Evolutionary conservation across 1,284 basidiomycete genomes (phyloP).

Genomic region (Rhodotorula mucilaginosa): DNA sequence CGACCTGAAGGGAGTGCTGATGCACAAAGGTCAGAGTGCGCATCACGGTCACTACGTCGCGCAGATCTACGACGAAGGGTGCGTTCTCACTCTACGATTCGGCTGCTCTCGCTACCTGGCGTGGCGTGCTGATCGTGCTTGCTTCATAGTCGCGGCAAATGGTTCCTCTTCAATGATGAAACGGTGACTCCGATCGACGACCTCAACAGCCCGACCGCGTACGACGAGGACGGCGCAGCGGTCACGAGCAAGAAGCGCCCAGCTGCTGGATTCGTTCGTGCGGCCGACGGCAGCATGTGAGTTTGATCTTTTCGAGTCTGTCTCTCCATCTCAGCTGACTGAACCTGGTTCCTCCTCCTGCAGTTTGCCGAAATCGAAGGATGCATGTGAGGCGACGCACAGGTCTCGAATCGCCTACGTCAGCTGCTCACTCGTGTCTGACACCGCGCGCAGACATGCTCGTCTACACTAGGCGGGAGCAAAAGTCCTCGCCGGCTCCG

Average conservation of each 20-base stretch:
- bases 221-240: constrained; percentile 33
- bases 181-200: constrained; percentile 40
- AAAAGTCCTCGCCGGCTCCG: background rate
- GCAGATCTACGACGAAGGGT: constrained; percentile 76
- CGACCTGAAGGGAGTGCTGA: constrained; percentile 73
- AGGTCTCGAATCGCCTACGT: background rate
- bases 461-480: constrained; percentile 63
- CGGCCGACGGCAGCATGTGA: constrained; percentile 16
- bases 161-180: constrained; percentile 90
- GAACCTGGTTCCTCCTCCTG: background rate
- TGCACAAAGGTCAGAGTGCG: constrained; percentile 81
- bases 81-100: constrained; percentile 41
- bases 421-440: background rate
- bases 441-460: constrained; percentile 68
- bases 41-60: constrained; percentile 91
- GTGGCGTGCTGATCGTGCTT: background rate
- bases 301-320: background rate
- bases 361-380: constrained; percentile 38
- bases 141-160: constrained; percentile 61
- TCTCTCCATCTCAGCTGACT: background rate
- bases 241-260: constrained; percentile 34
- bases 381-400: constrained; percentile 36
- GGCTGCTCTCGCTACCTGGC: constrained; percentile 4
- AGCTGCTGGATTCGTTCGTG: constrained; percentile 12
- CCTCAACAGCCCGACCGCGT: constrained; percentile 37